These are phyloP conservation scores for Macrophomina tecta DNA, from an alignment of 2,329 filamentous ascomycete genomes.

Conservation along the genomic window DNA sequence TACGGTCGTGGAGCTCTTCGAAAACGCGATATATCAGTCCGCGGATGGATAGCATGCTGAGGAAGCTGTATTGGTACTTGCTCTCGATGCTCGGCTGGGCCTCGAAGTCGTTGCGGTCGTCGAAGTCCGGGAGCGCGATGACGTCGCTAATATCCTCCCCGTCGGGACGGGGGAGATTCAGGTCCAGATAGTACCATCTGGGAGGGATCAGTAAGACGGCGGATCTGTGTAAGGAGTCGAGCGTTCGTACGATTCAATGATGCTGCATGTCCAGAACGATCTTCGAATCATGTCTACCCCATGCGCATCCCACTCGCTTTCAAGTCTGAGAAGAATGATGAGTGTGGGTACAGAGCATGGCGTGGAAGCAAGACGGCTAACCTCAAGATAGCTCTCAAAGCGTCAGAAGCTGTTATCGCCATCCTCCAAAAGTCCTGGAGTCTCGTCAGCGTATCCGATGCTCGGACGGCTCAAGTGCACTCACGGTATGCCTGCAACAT, in stretches of 20 bases:
- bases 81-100: conserved; percentile 31
- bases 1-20: conserved; percentile 58
- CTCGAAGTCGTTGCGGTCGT: conserved; percentile 46
- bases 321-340: background rate
- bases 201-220: background rate
- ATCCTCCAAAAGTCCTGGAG: conserved; percentile 8
- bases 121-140: conserved; percentile 57
- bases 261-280: conserved; percentile 62
- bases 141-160: conserved; percentile 58
- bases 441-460: background rate
- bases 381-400: background rate
- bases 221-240: background rate
- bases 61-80: conserved; percentile 62
- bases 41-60: conserved; percentile 64
- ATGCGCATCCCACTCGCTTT: background rate
- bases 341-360: no score
- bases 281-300: conserved; percentile 12
- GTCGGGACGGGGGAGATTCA: conserved; percentile 63
- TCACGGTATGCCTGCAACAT: conserved; percentile 4
- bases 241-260: conserved; percentile 57
- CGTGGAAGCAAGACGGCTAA: background rate
- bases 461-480: background rate
- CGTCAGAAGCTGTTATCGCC: background rate
- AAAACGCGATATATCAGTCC: conserved; percentile 61
- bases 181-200: conserved; percentile 62